Conservation (phyloP, 2,329 filamentous ascomycete genomes). For the Grosmannia penicillata region DNA sequence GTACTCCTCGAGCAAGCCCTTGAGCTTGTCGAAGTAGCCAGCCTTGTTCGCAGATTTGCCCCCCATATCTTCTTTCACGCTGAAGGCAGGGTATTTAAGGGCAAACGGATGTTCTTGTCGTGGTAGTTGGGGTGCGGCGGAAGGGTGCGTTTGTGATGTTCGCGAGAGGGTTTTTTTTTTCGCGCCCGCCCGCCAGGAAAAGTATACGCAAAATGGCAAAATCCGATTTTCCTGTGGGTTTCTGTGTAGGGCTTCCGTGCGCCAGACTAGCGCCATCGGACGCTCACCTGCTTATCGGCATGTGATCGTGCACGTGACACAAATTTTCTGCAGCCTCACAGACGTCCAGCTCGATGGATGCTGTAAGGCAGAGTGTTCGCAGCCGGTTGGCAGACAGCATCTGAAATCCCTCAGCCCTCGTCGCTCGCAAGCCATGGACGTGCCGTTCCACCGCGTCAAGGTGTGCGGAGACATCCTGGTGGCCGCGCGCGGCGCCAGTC, state of each 20-base stretch:
- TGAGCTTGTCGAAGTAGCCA: conserved; percentile 99
- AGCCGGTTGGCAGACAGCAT: too few relatives aligned
- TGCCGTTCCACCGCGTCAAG: conserved; percentile 52
- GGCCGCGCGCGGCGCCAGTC: conserved; percentile 56
- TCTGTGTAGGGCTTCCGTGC: not conserved
- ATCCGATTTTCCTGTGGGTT: conserved; percentile 3
- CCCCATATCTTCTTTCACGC: conserved; percentile 92
- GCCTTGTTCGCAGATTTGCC: conserved; percentile 86
- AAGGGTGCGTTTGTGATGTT: conserved; percentile 5
- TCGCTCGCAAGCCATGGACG: conserved; percentile 2
- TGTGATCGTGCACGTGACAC: not conserved
- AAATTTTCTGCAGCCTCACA: not conserved
- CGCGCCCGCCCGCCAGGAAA: not conserved
- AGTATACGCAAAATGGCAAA: not conserved
- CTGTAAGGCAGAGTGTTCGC: not conserved
- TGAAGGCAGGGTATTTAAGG: conserved; percentile 99
- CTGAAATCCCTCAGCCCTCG: not conserved
- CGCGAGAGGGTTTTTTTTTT: conserved; percentile 2
- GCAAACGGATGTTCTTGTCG: conserved; percentile 26
- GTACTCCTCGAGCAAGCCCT: conserved; percentile 92
- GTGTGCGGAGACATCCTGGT: conserved; percentile 45
- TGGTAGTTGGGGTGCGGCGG: conserved; percentile 2
- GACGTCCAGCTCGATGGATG: not conserved
- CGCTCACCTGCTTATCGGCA: not conserved
- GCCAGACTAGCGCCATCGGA: not conserved